Percentiles rank a stretch among this genome's conserved stretches.
phyloP scores from a whole-genome alignment of 2,329 filamentous ascomycete species.

The Lithohypha guttulata region DNA sequence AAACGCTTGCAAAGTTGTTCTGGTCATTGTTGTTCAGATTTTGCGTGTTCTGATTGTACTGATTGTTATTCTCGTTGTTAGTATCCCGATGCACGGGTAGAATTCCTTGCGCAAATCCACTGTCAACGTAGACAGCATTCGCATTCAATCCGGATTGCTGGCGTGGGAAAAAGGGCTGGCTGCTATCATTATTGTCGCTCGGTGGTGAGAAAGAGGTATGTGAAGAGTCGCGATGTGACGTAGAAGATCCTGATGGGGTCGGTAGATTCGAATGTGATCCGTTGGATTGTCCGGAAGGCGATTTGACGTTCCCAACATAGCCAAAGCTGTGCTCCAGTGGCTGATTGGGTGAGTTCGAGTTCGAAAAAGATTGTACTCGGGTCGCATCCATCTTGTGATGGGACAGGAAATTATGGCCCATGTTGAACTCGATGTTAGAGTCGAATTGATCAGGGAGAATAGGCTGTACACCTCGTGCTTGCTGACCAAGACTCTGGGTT shows the following conservation, averaged over 20 bases:
- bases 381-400: conserved; percentile 2
- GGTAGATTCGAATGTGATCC: conserved; percentile 17
- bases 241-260: conserved; percentile 12
- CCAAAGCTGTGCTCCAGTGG: not conserved
- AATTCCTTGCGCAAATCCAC: not conserved
- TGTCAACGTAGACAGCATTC: not conserved
- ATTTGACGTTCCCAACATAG: not conserved
- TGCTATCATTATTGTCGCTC: not conserved
- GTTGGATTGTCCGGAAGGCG: conserved; percentile 2
- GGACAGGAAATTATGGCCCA: conserved; percentile 8
- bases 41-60: conserved; percentile 2
- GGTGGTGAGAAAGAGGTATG: conserved; percentile 16
- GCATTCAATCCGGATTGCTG: not conserved
- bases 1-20: conserved; percentile 4
- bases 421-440: conserved; percentile 10
- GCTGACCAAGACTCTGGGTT: conserved; percentile 10
- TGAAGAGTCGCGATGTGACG: conserved; percentile 14
- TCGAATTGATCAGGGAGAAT: not conserved
- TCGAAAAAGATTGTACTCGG: conserved; percentile 10
- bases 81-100: not conserved
- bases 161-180: conserved; percentile 2
- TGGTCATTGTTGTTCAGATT: not conserved
- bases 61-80: not conserved
- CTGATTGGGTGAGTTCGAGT: conserved; percentile 9
- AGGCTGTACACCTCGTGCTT: not conserved